phyloP scores from a whole-genome alignment of 2,329 filamentous ascomycete species.

The Penicillium brasilianum region DNA sequence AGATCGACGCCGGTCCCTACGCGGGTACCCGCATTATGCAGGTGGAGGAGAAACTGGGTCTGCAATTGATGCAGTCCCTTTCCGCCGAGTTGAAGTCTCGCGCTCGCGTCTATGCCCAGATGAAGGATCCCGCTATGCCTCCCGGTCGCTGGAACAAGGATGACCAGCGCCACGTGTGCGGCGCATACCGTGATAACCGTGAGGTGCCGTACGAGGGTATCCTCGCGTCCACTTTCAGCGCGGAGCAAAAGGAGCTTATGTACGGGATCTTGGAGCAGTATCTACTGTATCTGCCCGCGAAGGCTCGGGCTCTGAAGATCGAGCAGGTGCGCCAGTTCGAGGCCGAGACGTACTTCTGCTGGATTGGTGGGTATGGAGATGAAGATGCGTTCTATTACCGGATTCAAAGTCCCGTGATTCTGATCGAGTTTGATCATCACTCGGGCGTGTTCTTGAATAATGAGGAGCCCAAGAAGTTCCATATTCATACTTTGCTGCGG shows the following conservation, averaged over 20 bases:
- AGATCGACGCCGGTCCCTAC: slow-evolving; percentile 69
- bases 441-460: slow-evolving; percentile 79
- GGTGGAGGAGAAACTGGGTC: slow-evolving; percentile 66
- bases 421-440: slow-evolving; percentile 81
- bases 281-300: slow-evolving; percentile 68
- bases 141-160: slow-evolving; percentile 73
- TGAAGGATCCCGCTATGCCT: slow-evolving; percentile 70
- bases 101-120: slow-evolving; percentile 63
- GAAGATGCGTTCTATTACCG: slow-evolving; percentile 77
- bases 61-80: slow-evolving; percentile 72
- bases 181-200: slow-evolving; percentile 78
- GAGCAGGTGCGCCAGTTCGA: slow-evolving; percentile 61
- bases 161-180: slow-evolving; percentile 78
- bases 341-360: slow-evolving; percentile 76
- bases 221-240: slow-evolving; percentile 51
- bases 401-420: slow-evolving; percentile 74
- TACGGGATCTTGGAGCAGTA: slow-evolving; percentile 67
- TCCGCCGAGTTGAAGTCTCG: slow-evolving; percentile 49
- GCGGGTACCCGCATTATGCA: slow-evolving; percentile 69
- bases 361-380: slow-evolving; percentile 71
- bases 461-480: slow-evolving; percentile 74
- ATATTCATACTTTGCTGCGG: slow-evolving; percentile 75
- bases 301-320: slow-evolving; percentile 61
- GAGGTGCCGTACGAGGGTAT: slow-evolving; percentile 76
- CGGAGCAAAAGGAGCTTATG: slow-evolving; percentile 60